Percentiles rank a stretch among this genome's conserved stretches.
phyloP scores from a whole-genome alignment of 2,329 filamentous ascomycete species.

The Periconia sp. region DNA sequence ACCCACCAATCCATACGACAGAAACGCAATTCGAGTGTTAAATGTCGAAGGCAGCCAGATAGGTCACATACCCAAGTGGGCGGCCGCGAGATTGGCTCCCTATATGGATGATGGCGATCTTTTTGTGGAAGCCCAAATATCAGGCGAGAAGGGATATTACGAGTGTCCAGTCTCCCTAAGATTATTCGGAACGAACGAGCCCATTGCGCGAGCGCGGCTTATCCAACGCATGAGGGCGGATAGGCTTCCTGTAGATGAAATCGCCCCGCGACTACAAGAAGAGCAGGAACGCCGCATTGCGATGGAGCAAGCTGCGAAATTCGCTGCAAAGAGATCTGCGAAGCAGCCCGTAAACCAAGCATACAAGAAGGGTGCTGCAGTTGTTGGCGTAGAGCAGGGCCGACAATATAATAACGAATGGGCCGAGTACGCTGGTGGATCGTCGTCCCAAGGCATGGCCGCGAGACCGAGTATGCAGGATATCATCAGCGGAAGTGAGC shows the following conservation, averaged over 20 bases:
- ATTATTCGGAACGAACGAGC: slow-evolving; percentile 68
- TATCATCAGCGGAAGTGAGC: slow-evolving; percentile 66
- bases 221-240: slow-evolving; percentile 65
- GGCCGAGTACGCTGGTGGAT: slow-evolving; percentile 24
- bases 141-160: slow-evolving; percentile 65
- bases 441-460: slow-evolving; percentile 22
- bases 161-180: slow-evolving; percentile 73
- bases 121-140: slow-evolving; percentile 68
- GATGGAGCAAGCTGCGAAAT: slow-evolving; percentile 38
- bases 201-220: slow-evolving; percentile 55
- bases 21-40: slow-evolving; percentile 75
- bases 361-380: slow-evolving; percentile 33
- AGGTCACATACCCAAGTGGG: slow-evolving; percentile 70
- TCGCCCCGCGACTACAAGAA: slow-evolving; percentile 50
- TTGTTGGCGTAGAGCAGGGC: slow-evolving; percentile 25
- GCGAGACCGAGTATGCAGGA: slow-evolving; percentile 59
- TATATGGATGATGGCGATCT: slow-evolving; percentile 63
- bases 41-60: slow-evolving; percentile 77
- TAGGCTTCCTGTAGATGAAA: slow-evolving; percentile 55
- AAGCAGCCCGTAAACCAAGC: too few relatives aligned
- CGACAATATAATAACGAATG: slow-evolving; percentile 33
- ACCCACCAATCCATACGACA: slow-evolving; percentile 58
- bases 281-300: slow-evolving; percentile 58
- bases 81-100: slow-evolving; percentile 71
- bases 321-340: slow-evolving; percentile 16